Conservation (phyloP, 179 eudicot species). For the Beta lomatogona region DNA sequence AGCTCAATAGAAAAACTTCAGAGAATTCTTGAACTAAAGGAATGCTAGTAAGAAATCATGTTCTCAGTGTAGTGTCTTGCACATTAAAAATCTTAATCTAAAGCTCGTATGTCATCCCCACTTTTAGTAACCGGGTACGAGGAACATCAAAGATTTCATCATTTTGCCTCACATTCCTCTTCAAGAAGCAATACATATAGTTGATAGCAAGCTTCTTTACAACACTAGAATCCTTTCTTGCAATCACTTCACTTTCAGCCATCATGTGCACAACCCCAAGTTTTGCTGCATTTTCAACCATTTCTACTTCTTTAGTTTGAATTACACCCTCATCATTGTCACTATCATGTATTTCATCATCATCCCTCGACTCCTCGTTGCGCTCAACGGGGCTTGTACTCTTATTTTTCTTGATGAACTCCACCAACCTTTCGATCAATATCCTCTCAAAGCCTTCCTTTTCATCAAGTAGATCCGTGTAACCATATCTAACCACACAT, state of each 20-base stretch:
- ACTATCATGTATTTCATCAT: neutral
- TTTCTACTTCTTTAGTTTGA: constrained; percentile 32
- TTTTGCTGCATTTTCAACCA: constrained; percentile 43
- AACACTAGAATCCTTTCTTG: constrained; percentile 40
- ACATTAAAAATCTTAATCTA: constrained; percentile 10
- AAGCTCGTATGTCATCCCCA: constrained; percentile 77
- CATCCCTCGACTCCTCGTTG: neutral
- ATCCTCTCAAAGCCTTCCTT: constrained; percentile 48
- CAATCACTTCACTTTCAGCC: constrained; percentile 59
- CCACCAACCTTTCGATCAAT: constrained; percentile 46
- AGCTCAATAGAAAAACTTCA: too few relatives aligned
- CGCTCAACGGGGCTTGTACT: constrained; percentile 2
- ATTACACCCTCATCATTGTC: neutral
- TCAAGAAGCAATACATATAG: constrained; percentile 58
- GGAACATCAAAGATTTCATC: constrained; percentile 61
- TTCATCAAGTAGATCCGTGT: constrained; percentile 47
- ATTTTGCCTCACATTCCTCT: constrained; percentile 50
- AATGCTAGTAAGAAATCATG: too few relatives aligned
- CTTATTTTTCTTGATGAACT: constrained; percentile 32
- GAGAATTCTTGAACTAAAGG: too few relatives aligned
- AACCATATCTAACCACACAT: constrained; percentile 75
- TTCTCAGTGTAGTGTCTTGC: too few relatives aligned
- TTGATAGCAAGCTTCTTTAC: constrained; percentile 56
- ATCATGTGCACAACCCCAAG: constrained; percentile 59
- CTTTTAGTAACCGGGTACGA: constrained; percentile 55